Evolutionary conservation across 495 filamentous ascomycete species (phyloP).

Genomic region (Penicillium paxilli): DNA sequence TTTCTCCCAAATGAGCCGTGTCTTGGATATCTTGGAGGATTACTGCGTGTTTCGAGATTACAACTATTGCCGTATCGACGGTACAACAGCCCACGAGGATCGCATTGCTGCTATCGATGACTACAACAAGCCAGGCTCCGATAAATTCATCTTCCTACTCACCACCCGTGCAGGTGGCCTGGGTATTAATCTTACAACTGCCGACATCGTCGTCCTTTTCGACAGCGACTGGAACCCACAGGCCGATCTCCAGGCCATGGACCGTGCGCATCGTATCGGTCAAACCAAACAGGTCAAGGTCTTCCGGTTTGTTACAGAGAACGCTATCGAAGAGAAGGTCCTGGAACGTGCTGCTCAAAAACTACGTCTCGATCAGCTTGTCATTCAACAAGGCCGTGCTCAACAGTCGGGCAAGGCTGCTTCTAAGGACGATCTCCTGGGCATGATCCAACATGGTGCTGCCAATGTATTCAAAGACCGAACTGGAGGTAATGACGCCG

Average conservation of each 20-base stretch:
- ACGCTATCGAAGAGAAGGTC: conserved; percentile 98
- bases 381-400: conserved; percentile 97
- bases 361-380: conserved; percentile 94
- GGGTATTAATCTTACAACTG: conserved; percentile 96
- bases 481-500: conserved; percentile 56
- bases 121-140: conserved; percentile 92
- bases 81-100: conserved; percentile 95
- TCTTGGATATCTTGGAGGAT: conserved; percentile 96
- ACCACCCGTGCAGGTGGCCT: conserved; percentile 95
- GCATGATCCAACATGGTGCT: conserved; percentile 99
- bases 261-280: conserved; percentile 95
- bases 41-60: conserved; percentile 95
- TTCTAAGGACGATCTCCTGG: conserved; percentile 93
- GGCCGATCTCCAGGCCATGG: conserved; percentile 98
- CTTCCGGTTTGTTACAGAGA: conserved; percentile 95
- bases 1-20: conserved; percentile 98
- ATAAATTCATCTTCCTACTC: conserved; percentile 97
- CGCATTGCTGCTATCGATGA: conserved; percentile 97
- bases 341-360: conserved; percentile 97
- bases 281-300: conserved; percentile 98
- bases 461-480: conserved; percentile 81
- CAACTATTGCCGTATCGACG: conserved; percentile 97
- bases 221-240: conserved; percentile 99
- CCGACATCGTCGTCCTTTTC: conserved; percentile 97
- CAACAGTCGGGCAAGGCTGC: conserved; percentile 86